Conservation (phyloP, 1,284 basidiomycete species). For the Ceratobasidium theobromae region DNA sequence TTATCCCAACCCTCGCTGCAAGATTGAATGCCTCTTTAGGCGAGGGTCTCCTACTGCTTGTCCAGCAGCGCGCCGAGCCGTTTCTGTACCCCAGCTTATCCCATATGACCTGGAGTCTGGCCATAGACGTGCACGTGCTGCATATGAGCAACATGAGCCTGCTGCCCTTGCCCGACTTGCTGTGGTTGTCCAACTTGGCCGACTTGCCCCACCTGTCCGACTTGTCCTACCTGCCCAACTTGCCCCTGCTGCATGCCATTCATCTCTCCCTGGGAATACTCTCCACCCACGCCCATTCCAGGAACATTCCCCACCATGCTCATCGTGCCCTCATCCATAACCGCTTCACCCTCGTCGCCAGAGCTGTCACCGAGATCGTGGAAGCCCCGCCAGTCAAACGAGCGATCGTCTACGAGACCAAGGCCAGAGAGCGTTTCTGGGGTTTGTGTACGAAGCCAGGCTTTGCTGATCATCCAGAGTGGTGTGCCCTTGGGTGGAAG, state of each 20-base stretch:
- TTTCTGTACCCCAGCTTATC: background rate
- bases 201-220: background rate
- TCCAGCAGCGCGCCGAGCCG: too few relatives aligned
- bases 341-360: conserved; percentile 6
- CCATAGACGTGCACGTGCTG: conserved; percentile 10
- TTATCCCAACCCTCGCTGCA: too few relatives aligned
- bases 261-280: conserved; percentile 2
- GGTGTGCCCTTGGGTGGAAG: conserved; percentile 27
- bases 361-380: conserved; percentile 24
- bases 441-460: conserved; percentile 35
- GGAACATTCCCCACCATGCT: background rate
- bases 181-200: background rate
- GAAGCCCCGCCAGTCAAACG: conserved; percentile 39
- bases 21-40: background rate
- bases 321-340: conserved; percentile 11
- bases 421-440: conserved; percentile 42
- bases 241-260: background rate
- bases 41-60: too few relatives aligned
- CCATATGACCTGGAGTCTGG: conserved; percentile 18
- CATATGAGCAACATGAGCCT: conserved; percentile 3
- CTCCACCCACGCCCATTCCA: conserved; percentile 4
- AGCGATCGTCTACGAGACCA: conserved; percentile 45
- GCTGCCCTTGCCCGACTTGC: background rate
- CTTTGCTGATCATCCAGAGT: conserved; percentile 29
- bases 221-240: background rate